Conservation (phyloP, 2,329 filamentous ascomycete genomes). For the Penicillium olsonii region DNA sequence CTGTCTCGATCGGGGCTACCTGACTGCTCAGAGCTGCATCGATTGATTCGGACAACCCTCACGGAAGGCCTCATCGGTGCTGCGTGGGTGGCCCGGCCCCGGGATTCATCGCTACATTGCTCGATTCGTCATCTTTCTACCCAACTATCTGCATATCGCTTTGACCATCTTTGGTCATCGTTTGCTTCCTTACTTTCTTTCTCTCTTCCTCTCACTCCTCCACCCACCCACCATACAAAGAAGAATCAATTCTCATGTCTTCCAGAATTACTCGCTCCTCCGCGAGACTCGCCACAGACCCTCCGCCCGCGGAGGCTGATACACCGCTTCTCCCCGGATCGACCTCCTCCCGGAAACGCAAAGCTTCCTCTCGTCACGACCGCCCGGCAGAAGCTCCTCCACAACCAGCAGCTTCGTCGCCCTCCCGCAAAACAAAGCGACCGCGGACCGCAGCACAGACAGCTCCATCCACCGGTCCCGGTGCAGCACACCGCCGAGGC, state of each 20-base stretch:
- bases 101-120: background rate
- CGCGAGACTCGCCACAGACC: slow-evolving; percentile 79
- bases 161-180: slow-evolving; percentile 4
- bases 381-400: slow-evolving; percentile 40
- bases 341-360: slow-evolving; percentile 71
- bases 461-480: slow-evolving; percentile 41
- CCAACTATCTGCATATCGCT: slow-evolving; percentile 10
- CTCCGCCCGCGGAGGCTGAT: slow-evolving; percentile 45
- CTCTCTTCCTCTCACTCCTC: slow-evolving; percentile 9
- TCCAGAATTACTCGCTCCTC: slow-evolving; percentile 94
- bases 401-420: slow-evolving; percentile 31
- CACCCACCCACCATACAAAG: slow-evolving; percentile 23
- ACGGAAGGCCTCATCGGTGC: background rate
- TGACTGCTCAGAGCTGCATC: background rate
- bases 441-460: slow-evolving; percentile 62
- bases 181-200: slow-evolving; percentile 8
- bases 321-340: slow-evolving; percentile 44
- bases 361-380: slow-evolving; percentile 60
- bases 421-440: slow-evolving; percentile 67
- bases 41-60: background rate
- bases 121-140: slow-evolving; percentile 11
- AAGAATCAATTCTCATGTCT: slow-evolving; percentile 75
- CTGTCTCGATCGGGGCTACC: background rate
- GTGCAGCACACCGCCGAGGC: slow-evolving; percentile 47
- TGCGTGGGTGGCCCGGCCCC: background rate